These are phyloP conservation scores for Lentinus tigrinus DNA, from an alignment of 768 basidiomycete species.

Conservation along the genomic window DNA sequence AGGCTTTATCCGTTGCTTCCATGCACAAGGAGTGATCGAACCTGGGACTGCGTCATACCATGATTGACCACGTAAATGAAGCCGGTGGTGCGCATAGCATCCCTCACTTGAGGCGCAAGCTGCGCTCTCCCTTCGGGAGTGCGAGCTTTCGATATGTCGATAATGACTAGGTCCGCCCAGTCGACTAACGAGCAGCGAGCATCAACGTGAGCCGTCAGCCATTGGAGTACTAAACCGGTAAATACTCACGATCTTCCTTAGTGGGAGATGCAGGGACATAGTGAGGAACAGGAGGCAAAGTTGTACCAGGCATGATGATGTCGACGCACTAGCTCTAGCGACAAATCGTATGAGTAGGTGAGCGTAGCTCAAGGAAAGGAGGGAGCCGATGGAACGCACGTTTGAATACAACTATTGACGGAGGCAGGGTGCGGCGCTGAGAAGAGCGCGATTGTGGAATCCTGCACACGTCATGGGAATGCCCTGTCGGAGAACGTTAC, in stretches of 20 bases:
- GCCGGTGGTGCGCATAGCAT: conserved; percentile 45
- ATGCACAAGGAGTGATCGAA: conserved; percentile 4
- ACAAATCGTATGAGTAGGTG: too few species aligned
- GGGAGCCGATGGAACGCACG: too few species aligned
- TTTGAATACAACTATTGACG: too few species aligned
- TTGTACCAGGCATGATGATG: conserved; percentile 2
- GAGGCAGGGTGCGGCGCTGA: too few species aligned
- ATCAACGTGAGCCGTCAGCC: not conserved
- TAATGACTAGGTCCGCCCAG: conserved; percentile 50
- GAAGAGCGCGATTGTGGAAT: too few species aligned
- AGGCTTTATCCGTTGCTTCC: conserved; percentile 34
- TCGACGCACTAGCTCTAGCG: too few species aligned
- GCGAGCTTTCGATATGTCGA: conserved; percentile 45
- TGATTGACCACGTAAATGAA: conserved; percentile 37
- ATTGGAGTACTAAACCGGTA: too few species aligned
- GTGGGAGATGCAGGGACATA: conserved; percentile 4
- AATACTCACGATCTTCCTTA: conserved; percentile 4
- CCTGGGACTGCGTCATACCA: conserved; percentile 14
- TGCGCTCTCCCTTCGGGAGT: conserved; percentile 37
- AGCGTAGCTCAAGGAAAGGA: too few species aligned
- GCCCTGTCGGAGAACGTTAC: too few species aligned
- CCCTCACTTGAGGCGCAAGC: conserved; percentile 40
- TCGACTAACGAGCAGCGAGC: conserved; percentile 35
- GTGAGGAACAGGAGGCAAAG: conserved; percentile 1
- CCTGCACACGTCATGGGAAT: too few species aligned